Conservation (phyloP, 2,329 filamentous ascomycete genomes). For the Apiospora rasikravindrae region DNA sequence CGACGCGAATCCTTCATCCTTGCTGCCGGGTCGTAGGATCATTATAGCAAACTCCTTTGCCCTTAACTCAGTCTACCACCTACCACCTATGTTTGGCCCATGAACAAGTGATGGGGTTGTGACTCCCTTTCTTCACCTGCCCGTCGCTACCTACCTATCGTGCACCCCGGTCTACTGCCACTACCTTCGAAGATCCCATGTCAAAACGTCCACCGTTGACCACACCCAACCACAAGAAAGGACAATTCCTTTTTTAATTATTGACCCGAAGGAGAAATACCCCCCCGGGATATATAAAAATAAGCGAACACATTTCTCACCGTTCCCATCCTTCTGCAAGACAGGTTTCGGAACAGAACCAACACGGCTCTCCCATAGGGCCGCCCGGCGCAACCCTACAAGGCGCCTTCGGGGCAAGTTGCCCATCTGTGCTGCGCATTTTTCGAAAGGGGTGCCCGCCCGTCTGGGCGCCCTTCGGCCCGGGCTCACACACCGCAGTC, state of each 20-base stretch:
- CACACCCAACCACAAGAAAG: neutral
- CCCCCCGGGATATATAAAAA: neutral
- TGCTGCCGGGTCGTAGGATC: neutral
- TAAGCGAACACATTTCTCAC: neutral
- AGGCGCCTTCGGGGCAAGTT: neutral
- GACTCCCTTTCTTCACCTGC: conserved; percentile 7
- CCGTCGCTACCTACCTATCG: neutral
- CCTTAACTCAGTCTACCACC: neutral
- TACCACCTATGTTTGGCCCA: neutral
- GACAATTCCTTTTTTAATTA: neutral
- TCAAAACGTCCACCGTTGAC: neutral
- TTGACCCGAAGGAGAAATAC: neutral
- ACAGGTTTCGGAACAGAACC: neutral
- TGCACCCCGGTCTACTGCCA: neutral
- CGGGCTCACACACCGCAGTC: neutral
- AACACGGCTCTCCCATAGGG: conserved; percentile 10
- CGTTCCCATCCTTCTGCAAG: neutral
- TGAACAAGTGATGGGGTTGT: neutral
- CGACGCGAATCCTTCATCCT: neutral
- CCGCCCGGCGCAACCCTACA: neutral
- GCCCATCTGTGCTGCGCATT: neutral
- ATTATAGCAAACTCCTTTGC: neutral
- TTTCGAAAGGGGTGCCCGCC: neutral
- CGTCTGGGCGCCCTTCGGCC: neutral
- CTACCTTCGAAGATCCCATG: neutral